A percentile compares a stretch with the other conserved stretches of the same genome.
These are phyloP conservation scores for Musa itinerans DNA, from an alignment of 176 grass and related monocot genomes.

Conservation along the genomic window DNA sequence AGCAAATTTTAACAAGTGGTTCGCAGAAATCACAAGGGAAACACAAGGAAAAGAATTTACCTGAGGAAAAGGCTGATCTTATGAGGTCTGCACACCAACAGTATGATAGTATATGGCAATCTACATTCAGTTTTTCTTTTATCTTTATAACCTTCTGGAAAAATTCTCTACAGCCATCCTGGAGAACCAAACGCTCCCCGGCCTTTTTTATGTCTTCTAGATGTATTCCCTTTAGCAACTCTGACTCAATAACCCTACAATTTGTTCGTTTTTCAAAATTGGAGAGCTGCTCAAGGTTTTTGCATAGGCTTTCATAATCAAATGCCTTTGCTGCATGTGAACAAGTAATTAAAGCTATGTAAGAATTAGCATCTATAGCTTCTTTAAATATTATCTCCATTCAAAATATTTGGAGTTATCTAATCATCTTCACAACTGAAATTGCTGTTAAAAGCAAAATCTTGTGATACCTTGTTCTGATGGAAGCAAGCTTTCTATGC, in stretches of 20 bases:
- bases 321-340: constrained; percentile 45
- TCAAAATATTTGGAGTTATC: too few relatives aligned
- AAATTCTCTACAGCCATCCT: constrained; percentile 76
- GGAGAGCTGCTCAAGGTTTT: constrained; percentile 59
- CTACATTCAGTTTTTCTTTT: constrained; percentile 47
- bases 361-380: background rate
- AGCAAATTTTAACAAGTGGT: background rate
- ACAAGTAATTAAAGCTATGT: background rate
- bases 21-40: background rate
- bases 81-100: constrained; percentile 97
- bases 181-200: constrained; percentile 74
- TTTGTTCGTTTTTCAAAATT: constrained; percentile 90
- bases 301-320: constrained; percentile 56
- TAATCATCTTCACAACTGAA: too few relatives aligned
- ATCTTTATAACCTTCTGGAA: constrained; percentile 63
- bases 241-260: constrained; percentile 76
- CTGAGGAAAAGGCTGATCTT: constrained; percentile 82
- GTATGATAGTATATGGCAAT: constrained; percentile 93
- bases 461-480: constrained; percentile 43
- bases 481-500: constrained; percentile 75
- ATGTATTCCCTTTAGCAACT: constrained; percentile 76
- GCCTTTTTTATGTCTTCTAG: constrained; percentile 87
- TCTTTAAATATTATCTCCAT: too few relatives aligned
- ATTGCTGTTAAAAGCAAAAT: background rate
- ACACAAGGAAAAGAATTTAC: constrained; percentile 27